phyloP scores from a whole-genome alignment of 2,329 filamentous ascomycete species.

The Scopulariopsis brevicaulis region DNA sequence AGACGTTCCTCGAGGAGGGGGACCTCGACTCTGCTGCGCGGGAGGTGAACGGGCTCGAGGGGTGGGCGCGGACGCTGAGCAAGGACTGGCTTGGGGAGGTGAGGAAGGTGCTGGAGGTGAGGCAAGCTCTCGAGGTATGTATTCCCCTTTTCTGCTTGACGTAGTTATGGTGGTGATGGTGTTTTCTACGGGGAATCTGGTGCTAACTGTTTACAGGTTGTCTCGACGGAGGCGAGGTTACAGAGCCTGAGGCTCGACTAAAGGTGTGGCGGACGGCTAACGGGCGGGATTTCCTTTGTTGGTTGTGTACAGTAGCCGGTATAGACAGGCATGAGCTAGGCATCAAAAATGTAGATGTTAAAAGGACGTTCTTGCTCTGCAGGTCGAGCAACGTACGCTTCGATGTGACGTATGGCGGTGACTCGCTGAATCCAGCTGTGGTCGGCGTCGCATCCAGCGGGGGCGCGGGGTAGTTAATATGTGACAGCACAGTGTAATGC shows the following conservation, averaged over 20 bases:
- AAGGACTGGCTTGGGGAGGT: conserved; percentile 90
- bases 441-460: too few species aligned
- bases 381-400: background rate
- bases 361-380: background rate
- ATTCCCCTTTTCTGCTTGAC: background rate
- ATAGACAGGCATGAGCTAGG: conserved; percentile 2
- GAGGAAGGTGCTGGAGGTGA: conserved; percentile 84
- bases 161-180: too few species aligned
- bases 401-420: background rate
- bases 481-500: too few species aligned
- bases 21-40: conserved; percentile 82
- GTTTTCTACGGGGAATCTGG: background rate
- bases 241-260: conserved; percentile 80
- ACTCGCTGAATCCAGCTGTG: too few species aligned
- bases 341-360: background rate
- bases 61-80: conserved; percentile 92
- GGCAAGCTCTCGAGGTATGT: conserved; percentile 81
- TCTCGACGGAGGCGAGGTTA: conserved; percentile 79
- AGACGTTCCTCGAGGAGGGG: conserved; percentile 85
- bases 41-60: conserved; percentile 86
- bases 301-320: conserved; percentile 13
- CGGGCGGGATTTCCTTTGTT: conserved; percentile 18
- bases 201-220: conserved; percentile 44
- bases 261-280: background rate
- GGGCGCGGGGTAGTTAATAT: too few species aligned